These are phyloP conservation scores for Saccharomyces uvarum DNA, from an alignment of 1,139 yeast species.

Conservation along the genomic window DNA sequence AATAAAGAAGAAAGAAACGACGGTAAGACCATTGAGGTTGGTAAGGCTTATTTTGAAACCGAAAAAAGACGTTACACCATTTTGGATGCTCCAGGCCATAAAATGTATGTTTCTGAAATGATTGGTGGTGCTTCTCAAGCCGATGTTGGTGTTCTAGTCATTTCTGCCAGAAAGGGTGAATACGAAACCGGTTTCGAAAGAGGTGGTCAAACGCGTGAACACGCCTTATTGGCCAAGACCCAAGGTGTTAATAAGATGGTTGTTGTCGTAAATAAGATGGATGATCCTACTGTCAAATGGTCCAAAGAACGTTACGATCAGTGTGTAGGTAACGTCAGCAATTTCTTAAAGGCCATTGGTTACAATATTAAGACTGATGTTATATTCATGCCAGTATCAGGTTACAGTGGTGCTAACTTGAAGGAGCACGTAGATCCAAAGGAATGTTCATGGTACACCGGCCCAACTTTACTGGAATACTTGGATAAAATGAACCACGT, in stretches of 20 bases:
- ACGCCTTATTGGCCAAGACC: slow-evolving; percentile 83
- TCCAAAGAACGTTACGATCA: slow-evolving; percentile 93
- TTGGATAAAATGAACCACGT: slow-evolving; percentile 76
- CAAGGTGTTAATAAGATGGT: slow-evolving; percentile 85
- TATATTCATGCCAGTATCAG: slow-evolving; percentile 92
- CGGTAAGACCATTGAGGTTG: slow-evolving; percentile 98
- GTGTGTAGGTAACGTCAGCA: slow-evolving; percentile 74
- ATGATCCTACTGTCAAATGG: slow-evolving; percentile 95
- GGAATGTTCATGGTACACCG: slow-evolving; percentile 87
- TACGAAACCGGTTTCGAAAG: slow-evolving; percentile 92
- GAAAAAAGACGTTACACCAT: slow-evolving; percentile 96
- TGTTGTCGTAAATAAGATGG: slow-evolving; percentile 97
- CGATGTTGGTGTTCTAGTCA: slow-evolving; percentile 83
- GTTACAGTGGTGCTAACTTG: slow-evolving; percentile 94
- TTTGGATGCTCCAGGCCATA: slow-evolving; percentile 98
- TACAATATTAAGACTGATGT: slow-evolving; percentile 77
- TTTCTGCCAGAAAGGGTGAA: slow-evolving; percentile 90
- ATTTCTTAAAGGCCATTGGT: slow-evolving; percentile 83
- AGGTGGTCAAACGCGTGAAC: slow-evolving; percentile 93
- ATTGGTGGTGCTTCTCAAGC: slow-evolving; percentile 99
- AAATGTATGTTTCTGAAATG: slow-evolving; percentile 97
- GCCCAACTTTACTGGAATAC: slow-evolving; percentile 86
- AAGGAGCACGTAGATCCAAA: slow-evolving; percentile 69
- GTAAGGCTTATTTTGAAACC: slow-evolving; percentile 94
- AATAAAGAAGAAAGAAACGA: slow-evolving; percentile 97